Base-by-base conservation (phyloP, 768 basidiomycete genomes). In the Suillus spraguei region DNA sequence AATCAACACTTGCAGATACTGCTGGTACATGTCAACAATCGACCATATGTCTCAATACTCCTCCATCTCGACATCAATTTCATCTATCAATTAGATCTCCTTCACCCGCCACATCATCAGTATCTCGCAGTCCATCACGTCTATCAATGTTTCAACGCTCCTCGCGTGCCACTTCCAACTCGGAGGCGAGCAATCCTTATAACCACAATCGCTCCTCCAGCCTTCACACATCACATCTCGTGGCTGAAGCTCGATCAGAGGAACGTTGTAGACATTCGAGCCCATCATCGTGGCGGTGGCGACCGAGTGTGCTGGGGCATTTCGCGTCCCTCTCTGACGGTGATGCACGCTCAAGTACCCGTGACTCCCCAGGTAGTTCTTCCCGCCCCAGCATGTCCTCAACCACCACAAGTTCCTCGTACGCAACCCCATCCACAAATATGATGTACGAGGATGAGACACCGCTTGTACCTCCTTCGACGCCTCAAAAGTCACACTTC, bases 221-320 rank as follows among this genome's bases (percentile, higher is more conserved):
- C 70, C 70, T 84, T 60, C 81, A 83, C 46, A 79, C 81, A 20
- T 70, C 82, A 39, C 73, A 76, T 13, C 71, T 72, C 60, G 70
- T 59, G 56, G 42, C 50, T 49, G 61, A 59, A 11, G 62, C 59
- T 36, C 60, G 54, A 22, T 61, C 61, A 7, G 64, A 58, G 36
- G 33, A 36, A 33, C 67, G 67, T 36, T 67, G 63, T 24, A 16
- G 49, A 53, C 68, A 71, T 35, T 36, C 63, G 17, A 64, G 63
- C 39, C 67, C 75, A 56, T 71, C 76, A 33, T 69, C 78, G 13
- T 79, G 83, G 58, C 83, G 77, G 74, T 87, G 85, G 84, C 81
- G 87, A n/a, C 87, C 89, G 13, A 86, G 82, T 65, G 83, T 91
- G 28, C 73, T 89, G 28, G 86, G 85, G 7, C 85, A 90, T 66